phyloP scores from a whole-genome alignment of 495 filamentous ascomycete genomes.

The Xylaria sp. region DNA sequence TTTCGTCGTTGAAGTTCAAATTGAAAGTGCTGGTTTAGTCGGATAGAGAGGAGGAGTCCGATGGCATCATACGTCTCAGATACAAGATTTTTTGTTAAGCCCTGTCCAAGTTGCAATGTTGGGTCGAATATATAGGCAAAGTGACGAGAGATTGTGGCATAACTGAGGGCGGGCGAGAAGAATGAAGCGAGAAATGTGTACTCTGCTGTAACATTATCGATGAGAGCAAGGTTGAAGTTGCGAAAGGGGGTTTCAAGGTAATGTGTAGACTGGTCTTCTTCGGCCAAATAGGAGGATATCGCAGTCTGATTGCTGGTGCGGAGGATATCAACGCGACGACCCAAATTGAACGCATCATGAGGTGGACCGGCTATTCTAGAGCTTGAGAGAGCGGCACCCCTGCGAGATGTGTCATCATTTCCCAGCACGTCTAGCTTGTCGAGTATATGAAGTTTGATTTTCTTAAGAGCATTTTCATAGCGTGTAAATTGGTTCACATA shows the following conservation, averaged over 20 bases:
- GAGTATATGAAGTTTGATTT: slow-evolving; percentile 79
- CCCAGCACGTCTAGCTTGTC: slow-evolving; percentile 88
- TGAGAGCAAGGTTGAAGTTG: slow-evolving; percentile 90
- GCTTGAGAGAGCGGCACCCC: slow-evolving; percentile 56
- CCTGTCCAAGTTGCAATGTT: slow-evolving; percentile 80
- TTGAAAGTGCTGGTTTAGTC: slow-evolving; percentile 88
- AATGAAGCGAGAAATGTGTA: slow-evolving; percentile 92
- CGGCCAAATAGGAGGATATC: slow-evolving; percentile 79
- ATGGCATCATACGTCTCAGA: slow-evolving; percentile 80
- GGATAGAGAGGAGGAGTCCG: slow-evolving; percentile 87
- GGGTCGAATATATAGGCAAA: slow-evolving; percentile 85
- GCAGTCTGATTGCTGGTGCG: slow-evolving; percentile 73
- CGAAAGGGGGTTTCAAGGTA: slow-evolving; percentile 90
- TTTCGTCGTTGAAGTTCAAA: slow-evolving; percentile 93
- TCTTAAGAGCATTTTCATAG: slow-evolving; percentile 82
- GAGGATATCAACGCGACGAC: slow-evolving; percentile 81
- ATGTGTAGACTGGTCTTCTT: slow-evolving; percentile 84
- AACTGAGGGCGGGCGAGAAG: slow-evolving; percentile 70
- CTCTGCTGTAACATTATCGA: slow-evolving; percentile 94
- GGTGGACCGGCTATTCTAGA: slow-evolving; percentile 63
- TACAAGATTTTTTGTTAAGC: slow-evolving; percentile 77
- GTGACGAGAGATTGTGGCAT: slow-evolving; percentile 63
- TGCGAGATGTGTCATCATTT: slow-evolving; percentile 71
- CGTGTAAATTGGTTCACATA: slow-evolving; percentile 90
- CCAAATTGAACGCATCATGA: slow-evolving; percentile 87